These are phyloP conservation scores for Paraphoma sp. DNA, from an alignment of 2,329 filamentous ascomycete genomes.

Conservation along the genomic window DNA sequence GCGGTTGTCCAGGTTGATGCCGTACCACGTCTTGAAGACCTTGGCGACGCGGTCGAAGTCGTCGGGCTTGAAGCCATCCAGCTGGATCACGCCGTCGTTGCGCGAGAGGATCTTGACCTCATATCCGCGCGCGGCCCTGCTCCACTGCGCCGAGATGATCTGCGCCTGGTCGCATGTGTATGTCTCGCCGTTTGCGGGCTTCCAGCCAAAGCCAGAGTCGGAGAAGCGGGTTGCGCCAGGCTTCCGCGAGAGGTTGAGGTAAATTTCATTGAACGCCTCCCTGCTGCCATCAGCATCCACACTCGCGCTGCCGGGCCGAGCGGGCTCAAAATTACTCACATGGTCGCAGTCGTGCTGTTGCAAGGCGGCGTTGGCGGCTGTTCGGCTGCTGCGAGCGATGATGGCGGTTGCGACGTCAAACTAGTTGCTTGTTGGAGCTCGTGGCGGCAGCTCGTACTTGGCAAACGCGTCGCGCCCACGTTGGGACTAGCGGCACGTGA, in stretches of 20 bases:
- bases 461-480: conserved; percentile 12
- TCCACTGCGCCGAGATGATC: conserved; percentile 91
- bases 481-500: conserved; percentile 1
- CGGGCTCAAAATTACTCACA: conserved; percentile 2
- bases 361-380: neutral
- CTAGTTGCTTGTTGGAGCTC: conserved; percentile 5
- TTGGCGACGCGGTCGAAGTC: conserved; percentile 91
- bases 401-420: neutral
- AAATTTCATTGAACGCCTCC: conserved; percentile 98
- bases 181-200: conserved; percentile 84
- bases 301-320: neutral
- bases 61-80: conserved; percentile 94
- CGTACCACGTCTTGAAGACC: conserved; percentile 98
- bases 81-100: conserved; percentile 83
- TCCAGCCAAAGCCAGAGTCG: conserved; percentile 95
- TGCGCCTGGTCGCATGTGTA: conserved; percentile 91
- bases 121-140: conserved; percentile 87
- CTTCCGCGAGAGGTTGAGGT: conserved; percentile 92
- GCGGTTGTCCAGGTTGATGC: conserved; percentile 86
- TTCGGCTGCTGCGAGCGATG: neutral
- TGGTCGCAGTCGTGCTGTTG: neutral
- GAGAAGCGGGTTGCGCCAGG: conserved; percentile 93
- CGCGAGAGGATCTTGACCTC: conserved; percentile 91
- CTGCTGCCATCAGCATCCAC: conserved; percentile 45
- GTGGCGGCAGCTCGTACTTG: conserved; percentile 7